Percentiles rank a stretch among this genome's conserved stretches.
These are phyloP conservation scores for Symbiotaphrina buchneri DNA, from an alignment of 495 filamentous ascomycete species.

Conservation along the genomic window DNA sequence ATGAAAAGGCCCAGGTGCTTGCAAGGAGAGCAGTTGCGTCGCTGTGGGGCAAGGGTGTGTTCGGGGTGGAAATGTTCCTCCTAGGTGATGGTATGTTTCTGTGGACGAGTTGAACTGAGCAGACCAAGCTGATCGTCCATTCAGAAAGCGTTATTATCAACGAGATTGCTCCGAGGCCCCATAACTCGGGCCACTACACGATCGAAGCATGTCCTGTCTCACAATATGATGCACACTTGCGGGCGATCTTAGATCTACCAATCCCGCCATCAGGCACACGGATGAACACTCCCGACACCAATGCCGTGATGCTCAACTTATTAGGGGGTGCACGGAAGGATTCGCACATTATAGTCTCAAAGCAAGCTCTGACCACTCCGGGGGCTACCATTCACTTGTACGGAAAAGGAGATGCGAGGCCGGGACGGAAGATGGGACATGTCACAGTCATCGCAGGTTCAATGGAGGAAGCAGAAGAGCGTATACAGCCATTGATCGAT, in stretches of 20 bases:
- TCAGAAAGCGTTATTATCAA: constrained; percentile 48
- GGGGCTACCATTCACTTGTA: constrained; percentile 66
- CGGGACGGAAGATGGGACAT: constrained; percentile 87
- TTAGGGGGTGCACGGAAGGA: constrained; percentile 50
- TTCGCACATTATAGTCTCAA: constrained; percentile 46
- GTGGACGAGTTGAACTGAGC: too few species aligned
- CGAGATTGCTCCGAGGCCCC: constrained; percentile 85
- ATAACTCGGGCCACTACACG: constrained; percentile 94
- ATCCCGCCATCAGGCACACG: constrained; percentile 18
- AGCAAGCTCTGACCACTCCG: constrained; percentile 8
- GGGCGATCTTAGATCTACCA: constrained; percentile 62
- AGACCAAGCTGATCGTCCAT: not conserved
- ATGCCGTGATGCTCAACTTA: constrained; percentile 90
- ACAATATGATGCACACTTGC: constrained; percentile 79
- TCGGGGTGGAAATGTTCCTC: constrained; percentile 93
- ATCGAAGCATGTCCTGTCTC: constrained; percentile 84
- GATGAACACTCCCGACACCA: constrained; percentile 22
- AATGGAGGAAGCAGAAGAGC: constrained; percentile 46
- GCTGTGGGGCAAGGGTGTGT: constrained; percentile 77
- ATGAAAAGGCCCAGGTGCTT: constrained; percentile 45
- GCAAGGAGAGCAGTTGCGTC: constrained; percentile 57
- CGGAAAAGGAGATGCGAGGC: constrained; percentile 59
- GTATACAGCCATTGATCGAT: constrained; percentile 37
- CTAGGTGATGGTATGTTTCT: constrained; percentile 39
- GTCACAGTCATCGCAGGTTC: constrained; percentile 51